Conservation (phyloP, 495 filamentous ascomycete genomes). For the Aspergillus sclerotiicarbonarius region DNA sequence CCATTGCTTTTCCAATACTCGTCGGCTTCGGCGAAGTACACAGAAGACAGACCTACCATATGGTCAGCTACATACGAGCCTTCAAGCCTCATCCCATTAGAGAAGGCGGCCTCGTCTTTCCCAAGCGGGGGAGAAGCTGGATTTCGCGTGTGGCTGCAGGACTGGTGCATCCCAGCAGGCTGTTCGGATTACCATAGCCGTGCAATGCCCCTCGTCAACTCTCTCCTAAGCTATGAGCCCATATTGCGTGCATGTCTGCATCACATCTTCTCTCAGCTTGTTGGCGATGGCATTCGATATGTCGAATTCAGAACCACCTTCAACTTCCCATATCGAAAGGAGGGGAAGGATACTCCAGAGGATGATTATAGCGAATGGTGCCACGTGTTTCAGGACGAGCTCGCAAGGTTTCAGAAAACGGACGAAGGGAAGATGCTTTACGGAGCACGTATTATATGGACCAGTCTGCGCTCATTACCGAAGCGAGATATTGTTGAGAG, state of each 20-base stretch:
- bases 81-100: slow-evolving; percentile 55
- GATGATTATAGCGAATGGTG: slow-evolving; percentile 64
- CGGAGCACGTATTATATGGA: slow-evolving; percentile 88
- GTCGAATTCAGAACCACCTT: slow-evolving; percentile 68
- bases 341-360: slow-evolving; percentile 59
- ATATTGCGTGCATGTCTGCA: slow-evolving; percentile 77
- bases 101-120: slow-evolving; percentile 66
- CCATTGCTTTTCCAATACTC: slow-evolving; percentile 54
- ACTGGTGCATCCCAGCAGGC: slow-evolving; percentile 63
- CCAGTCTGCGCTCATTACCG: slow-evolving; percentile 59
- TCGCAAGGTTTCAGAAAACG: slow-evolving; percentile 69
- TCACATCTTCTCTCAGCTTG: slow-evolving; percentile 62
- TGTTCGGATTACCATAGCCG: slow-evolving; percentile 74
- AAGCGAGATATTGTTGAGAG: slow-evolving; percentile 66
- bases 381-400: slow-evolving; percentile 69
- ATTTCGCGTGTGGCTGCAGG: slow-evolving; percentile 77
- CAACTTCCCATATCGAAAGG: slow-evolving; percentile 55
- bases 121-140: slow-evolving; percentile 65
- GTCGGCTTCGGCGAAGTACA: slow-evolving; percentile 18
- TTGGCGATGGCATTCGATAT: slow-evolving; percentile 77
- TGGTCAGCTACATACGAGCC: slow-evolving; percentile 64
- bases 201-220: slow-evolving; percentile 68
- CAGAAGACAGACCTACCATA: slow-evolving; percentile 39
- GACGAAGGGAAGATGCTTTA: slow-evolving; percentile 74
- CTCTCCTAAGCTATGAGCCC: slow-evolving; percentile 84